Percentiles rank a stretch among this genome's conserved stretches.
Evolutionary conservation across 2,329 filamentous ascomycete species (phyloP).

Genomic region (Arachnomyces sp.): DNA sequence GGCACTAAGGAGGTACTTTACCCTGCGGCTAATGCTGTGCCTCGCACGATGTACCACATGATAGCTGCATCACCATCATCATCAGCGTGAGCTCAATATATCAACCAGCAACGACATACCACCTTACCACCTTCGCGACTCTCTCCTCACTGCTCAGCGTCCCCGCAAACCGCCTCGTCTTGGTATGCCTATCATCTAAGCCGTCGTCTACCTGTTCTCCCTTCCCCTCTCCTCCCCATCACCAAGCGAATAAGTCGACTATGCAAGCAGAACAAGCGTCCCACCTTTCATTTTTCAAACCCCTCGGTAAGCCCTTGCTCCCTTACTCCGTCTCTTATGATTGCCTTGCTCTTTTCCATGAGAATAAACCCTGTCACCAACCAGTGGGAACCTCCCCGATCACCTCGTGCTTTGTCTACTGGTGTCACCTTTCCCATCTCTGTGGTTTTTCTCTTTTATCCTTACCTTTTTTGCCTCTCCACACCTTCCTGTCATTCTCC

Average conservation of each 20-base stretch:
- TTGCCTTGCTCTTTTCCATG: too few relatives aligned
- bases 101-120: too few relatives aligned
- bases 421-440: constrained; percentile 11
- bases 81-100: neutral
- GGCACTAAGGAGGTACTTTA: neutral
- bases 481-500: constrained; percentile 1
- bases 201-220: too few relatives aligned
- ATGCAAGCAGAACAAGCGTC: constrained; percentile 33
- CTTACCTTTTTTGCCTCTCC: constrained; percentile 6
- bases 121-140: too few relatives aligned
- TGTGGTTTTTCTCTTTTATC: neutral
- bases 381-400: constrained; percentile 24
- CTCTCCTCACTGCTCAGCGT: too few relatives aligned
- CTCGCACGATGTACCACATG: neutral
- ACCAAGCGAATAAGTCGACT: constrained; percentile 18
- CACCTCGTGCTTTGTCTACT: constrained; percentile 28
- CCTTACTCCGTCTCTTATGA: too few relatives aligned
- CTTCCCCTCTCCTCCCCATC: constrained; percentile 11
- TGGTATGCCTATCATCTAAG: neutral
- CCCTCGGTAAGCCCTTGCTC: constrained; percentile 27
- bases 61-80: too few relatives aligned
- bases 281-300: constrained; percentile 37
- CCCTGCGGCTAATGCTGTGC: neutral
- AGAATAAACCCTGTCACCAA: constrained; percentile 17
- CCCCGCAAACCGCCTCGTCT: too few relatives aligned